Evolutionary conservation across 768 basidiomycete species (phyloP).

Genomic region (Lactarius tabidus): DNA sequence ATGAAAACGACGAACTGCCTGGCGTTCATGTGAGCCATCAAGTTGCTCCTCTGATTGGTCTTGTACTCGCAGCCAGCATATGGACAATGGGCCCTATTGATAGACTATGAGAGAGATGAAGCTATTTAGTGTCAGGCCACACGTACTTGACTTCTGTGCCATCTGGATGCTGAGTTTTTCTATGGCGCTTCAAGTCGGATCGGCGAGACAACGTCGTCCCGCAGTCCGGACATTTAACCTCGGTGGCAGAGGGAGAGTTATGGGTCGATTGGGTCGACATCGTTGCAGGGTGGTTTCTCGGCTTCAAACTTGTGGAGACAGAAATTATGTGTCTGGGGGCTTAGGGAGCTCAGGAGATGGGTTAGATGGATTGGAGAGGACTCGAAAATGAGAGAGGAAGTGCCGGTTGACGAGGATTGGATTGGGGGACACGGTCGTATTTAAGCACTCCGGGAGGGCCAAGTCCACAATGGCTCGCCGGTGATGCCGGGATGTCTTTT

Average conservation of each 20-base stretch:
- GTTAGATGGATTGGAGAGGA: background rate
- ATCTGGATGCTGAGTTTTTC: slow-evolving; percentile 8
- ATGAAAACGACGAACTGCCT: slow-evolving; percentile 10
- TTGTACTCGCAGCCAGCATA: slow-evolving; percentile 1
- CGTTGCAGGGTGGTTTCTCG: background rate
- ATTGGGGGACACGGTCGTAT: slow-evolving; percentile 4
- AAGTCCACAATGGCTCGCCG: no score
- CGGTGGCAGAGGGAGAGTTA: background rate
- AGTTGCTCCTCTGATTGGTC: no score
- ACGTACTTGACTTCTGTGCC: slow-evolving; percentile 13
- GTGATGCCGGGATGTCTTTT: no score
- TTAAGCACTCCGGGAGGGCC: slow-evolving; percentile 9
- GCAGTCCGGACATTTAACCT: slow-evolving; percentile 7
- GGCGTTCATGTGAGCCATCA: slow-evolving; percentile 1
- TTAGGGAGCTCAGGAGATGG: background rate
- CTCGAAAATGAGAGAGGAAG: background rate
- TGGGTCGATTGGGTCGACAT: background rate
- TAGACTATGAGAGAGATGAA: background rate
- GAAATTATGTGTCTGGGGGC: background rate
- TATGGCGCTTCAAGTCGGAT: slow-evolving; percentile 16
- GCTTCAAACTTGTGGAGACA: background rate
- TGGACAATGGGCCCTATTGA: slow-evolving; percentile 10
- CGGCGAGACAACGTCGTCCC: slow-evolving; percentile 4
- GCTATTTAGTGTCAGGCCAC: background rate
- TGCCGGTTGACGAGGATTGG: background rate